phyloP scores from a whole-genome alignment of 2,329 filamentous ascomycete genomes.

The Onygenales sp. region DNA sequence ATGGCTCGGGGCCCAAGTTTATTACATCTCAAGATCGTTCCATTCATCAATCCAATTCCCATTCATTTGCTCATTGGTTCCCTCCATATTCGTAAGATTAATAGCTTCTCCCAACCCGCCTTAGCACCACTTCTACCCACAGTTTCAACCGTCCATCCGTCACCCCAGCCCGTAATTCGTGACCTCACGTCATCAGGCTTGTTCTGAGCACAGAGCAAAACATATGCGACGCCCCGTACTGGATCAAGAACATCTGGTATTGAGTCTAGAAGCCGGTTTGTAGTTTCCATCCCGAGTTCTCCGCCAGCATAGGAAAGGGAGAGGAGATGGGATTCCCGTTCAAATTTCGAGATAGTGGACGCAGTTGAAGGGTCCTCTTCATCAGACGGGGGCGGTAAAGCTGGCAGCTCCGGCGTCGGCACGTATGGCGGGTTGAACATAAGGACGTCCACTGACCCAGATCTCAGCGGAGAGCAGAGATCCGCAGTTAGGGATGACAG shows the following conservation, averaged over 20 bases:
- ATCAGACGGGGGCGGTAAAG: conserved; percentile 30
- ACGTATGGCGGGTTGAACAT: conserved; percentile 98
- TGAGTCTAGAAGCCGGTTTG: conserved; percentile 62
- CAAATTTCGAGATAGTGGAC: conserved; percentile 43
- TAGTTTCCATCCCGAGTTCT: conserved; percentile 86
- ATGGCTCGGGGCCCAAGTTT: too few relatives aligned
- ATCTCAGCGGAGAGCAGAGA: conserved; percentile 53
- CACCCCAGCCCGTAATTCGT: conserved; percentile 49
- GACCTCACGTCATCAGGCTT: conserved; percentile 64
- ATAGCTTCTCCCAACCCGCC: conserved; percentile 89
- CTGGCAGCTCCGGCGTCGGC: conserved; percentile 67
- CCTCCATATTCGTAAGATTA: conserved; percentile 79
- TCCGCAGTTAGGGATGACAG: conserved; percentile 63
- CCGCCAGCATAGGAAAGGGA: conserved; percentile 85
- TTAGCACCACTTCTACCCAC: conserved; percentile 76
- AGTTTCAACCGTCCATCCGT: conserved; percentile 62
- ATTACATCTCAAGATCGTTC: neutral
- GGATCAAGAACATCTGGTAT: conserved; percentile 56
- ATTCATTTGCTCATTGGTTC: conserved; percentile 5
- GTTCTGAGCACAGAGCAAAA: conserved; percentile 86
- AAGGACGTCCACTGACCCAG: conserved; percentile 63
- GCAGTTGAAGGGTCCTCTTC: conserved; percentile 17
- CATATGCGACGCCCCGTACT: conserved; percentile 68
- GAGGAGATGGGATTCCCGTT: conserved; percentile 73
- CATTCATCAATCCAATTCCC: neutral